Evolutionary conservation across 2,329 filamentous ascomycete species (phyloP).

Genomic region (Stachybotrys chlorohalonatus): DNA sequence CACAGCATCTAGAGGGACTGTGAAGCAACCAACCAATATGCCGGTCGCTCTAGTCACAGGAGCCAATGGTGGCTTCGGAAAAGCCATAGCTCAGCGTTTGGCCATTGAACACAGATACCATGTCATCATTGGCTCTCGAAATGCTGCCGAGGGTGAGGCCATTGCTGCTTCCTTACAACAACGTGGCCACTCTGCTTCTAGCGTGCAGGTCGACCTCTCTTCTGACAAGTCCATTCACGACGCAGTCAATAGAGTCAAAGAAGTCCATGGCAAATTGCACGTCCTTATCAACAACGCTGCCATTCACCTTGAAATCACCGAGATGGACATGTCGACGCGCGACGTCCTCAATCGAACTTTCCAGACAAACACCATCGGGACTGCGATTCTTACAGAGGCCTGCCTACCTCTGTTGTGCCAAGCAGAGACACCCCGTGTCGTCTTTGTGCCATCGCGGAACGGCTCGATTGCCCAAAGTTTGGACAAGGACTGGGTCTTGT

Average conservation of each 20-base stretch:
- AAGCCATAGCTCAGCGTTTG: constrained; percentile 9
- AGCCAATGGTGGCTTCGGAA: constrained; percentile 13
- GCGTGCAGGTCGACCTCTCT: constrained; percentile 15
- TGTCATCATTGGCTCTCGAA: constrained; percentile 24
- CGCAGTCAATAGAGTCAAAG: constrained; percentile 11
- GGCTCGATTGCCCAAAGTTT: constrained; percentile 19
- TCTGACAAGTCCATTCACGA: constrained; percentile 17
- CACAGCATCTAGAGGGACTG: not conserved
- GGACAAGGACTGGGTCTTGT: constrained; percentile 16
- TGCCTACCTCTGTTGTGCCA: constrained; percentile 19
- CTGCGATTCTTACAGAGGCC: constrained; percentile 16
- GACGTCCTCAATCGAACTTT: constrained; percentile 28
- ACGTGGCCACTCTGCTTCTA: constrained; percentile 12
- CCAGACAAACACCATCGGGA: constrained; percentile 25
- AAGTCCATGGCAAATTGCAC: constrained; percentile 18
- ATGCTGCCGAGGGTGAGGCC: constrained; percentile 11
- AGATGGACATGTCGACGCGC: constrained; percentile 10
- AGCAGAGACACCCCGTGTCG: constrained; percentile 19
- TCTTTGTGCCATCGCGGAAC: constrained; percentile 28
- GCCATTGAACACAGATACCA: constrained; percentile 17
- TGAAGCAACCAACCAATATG: not conserved
- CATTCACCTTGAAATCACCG: constrained; percentile 14
- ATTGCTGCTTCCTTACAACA: constrained; percentile 13
- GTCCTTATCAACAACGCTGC: constrained; percentile 27
- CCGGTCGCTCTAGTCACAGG: constrained; percentile 12